These are phyloP conservation scores for Anthostomella pinea DNA, from an alignment of 2,329 filamentous ascomycete species.

Conservation along the genomic window DNA sequence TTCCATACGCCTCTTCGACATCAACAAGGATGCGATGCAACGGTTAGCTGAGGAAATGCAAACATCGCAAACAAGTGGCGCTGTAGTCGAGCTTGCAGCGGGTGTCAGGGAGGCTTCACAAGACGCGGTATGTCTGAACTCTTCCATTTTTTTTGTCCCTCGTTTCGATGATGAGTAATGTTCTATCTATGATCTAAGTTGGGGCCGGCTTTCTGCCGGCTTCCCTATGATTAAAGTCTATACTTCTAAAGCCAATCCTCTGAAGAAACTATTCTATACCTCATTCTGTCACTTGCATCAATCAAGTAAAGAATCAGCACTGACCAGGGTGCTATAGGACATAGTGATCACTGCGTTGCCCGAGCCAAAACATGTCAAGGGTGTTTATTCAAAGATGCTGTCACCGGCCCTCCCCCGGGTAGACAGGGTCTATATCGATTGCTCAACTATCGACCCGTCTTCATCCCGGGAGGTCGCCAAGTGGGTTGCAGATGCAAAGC, in stretches of 20 bases:
- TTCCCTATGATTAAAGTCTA: conserved; percentile 60
- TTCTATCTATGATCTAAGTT: conserved; percentile 71
- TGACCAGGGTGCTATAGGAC: conserved; percentile 55
- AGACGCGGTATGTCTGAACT: conserved; percentile 45
- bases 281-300: neutral
- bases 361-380: conserved; percentile 81
- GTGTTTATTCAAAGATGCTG: conserved; percentile 76
- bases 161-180: conserved; percentile 35
- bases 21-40: conserved; percentile 49
- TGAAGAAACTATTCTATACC: conserved; percentile 42
- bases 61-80: conserved; percentile 42
- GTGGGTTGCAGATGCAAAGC: conserved; percentile 59
- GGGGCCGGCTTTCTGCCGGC: conserved; percentile 54
- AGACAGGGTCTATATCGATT: conserved; percentile 85
- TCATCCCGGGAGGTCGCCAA: conserved; percentile 77
- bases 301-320: neutral
- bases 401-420: conserved; percentile 48
- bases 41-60: conserved; percentile 47
- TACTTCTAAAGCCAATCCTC: conserved; percentile 71
- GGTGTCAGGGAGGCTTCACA: conserved; percentile 48
- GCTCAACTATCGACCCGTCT: conserved; percentile 90
- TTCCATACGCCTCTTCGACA: conserved; percentile 53
- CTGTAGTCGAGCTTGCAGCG: conserved; percentile 42
- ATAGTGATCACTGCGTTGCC: conserved; percentile 86
- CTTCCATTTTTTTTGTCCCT: conserved; percentile 19